A percentile compares a stretch with the other conserved stretches of the same genome.
phyloP scores from a whole-genome alignment of 192 early-diverging fungal species.

The Umbelopsis sp. region DNA sequence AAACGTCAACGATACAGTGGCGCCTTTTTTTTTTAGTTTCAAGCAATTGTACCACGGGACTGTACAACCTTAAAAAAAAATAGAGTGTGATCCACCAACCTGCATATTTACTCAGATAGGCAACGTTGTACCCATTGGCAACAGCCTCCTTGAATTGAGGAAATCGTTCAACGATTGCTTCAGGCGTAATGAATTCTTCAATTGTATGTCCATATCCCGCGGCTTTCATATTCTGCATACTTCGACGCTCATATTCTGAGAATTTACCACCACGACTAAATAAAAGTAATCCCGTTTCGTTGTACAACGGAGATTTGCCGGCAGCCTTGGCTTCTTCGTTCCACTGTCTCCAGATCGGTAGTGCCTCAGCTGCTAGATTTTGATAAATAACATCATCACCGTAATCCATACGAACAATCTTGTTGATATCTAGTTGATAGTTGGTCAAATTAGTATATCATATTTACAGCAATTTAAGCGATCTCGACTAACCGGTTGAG shows the following conservation, averaged over 20 bases:
- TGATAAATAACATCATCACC: conserved; percentile 26
- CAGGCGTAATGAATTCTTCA: conserved; percentile 25
- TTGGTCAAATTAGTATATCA: neutral
- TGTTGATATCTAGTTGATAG: conserved; percentile 34
- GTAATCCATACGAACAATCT: conserved; percentile 40
- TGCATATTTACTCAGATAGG: conserved; percentile 35
- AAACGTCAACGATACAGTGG: neutral
- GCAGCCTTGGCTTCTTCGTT: conserved; percentile 25
- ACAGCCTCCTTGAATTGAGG: conserved; percentile 32
- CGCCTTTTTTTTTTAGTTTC: neutral
- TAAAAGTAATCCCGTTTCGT: conserved; percentile 32
- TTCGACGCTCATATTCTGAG: conserved; percentile 22
- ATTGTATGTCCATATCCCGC: conserved; percentile 32
- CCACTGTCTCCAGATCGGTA: conserved; percentile 33
- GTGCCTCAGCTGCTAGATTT: conserved; percentile 25
- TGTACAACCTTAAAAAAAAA: neutral
- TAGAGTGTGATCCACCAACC: conserved; percentile 13
- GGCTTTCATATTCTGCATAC: conserved; percentile 27
- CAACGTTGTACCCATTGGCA: conserved; percentile 28
- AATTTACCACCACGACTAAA: conserved; percentile 25
- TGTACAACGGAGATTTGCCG: conserved; percentile 18
- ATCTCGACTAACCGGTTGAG: conserved; percentile 33
- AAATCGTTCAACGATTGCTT: conserved; percentile 27
- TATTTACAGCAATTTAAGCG: no score
- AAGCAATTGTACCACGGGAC: neutral